Conservation (phyloP, 305 asterid species). For the Fraxinus dipetala region DNA sequence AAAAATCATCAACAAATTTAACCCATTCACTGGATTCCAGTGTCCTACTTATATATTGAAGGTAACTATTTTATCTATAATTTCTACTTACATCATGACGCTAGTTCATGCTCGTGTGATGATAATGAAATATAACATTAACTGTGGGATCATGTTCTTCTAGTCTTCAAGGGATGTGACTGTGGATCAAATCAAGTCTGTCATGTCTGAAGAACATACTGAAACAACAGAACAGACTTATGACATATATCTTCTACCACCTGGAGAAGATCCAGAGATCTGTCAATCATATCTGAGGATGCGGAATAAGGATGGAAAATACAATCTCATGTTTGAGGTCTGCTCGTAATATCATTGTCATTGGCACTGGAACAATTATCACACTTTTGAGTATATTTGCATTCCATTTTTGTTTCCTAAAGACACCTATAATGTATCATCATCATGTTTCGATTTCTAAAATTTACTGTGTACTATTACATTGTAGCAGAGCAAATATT, state of each 20-base stretch:
- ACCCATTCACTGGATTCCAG: conserved; percentile 96
- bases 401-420: not conserved
- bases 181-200: conserved; percentile 65
- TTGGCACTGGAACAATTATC: not conserved
- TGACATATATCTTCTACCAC: conserved; percentile 96
- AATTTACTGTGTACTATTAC: not conserved
- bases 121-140: conserved; percentile 4
- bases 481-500: not conserved
- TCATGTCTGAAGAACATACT: conserved; percentile 59
- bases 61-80: conserved; percentile 40
- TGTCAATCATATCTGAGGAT: conserved; percentile 98
- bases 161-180: conserved; percentile 66
- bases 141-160: conserved; percentile 30
- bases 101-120: conserved; percentile 14
- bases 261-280: conserved; percentile 98
- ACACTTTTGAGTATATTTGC: conserved; percentile 6
- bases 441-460: conserved; percentile 7
- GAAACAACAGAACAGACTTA: conserved; percentile 81
- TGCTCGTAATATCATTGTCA: conserved; percentile 22
- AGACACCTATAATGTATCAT: conserved; percentile 6
- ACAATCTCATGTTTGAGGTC: conserved; percentile 99
- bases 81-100: conserved; percentile 7
- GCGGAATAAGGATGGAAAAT: conserved; percentile 97
- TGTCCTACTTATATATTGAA: conserved; percentile 87
- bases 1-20: conserved; percentile 87